Base-by-base conservation (phyloP, 768 basidiomycete species). In the Nidularia pulvinata region DNA sequence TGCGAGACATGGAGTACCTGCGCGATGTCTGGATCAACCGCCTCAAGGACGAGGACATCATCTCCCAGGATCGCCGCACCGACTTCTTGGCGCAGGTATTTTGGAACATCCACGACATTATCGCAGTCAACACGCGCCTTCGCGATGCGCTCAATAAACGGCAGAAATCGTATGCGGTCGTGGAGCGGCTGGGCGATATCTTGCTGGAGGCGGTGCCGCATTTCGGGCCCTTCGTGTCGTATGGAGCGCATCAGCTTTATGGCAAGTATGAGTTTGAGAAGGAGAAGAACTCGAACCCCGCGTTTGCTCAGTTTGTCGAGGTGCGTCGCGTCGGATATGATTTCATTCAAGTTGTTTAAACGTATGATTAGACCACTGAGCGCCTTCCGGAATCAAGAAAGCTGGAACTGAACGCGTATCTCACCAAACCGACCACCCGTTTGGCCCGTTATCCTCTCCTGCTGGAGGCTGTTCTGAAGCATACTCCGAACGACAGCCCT, bases 201-300 rank as follows among this genome's bases (percentile, higher is more conserved):
- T 80, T 98, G 25, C 72, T 93, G 45, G 95, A 98, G 33, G 74
- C 81, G 19, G 91, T 95, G 1, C 91, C 92, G 1, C 81, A 89
- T 64, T 97, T 99, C 61, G 83, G 77, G 7, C 97, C 97, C 1
- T 99, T 98, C 63, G 95, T 98, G 47, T 85, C 84, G 34, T 99
- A 98, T 63, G 97, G 96, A 44, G 87, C 94, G 7, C 96, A 98
- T 65, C 97, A 99, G 69, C 75, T 98, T 53, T 98, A 96, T 65
- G 97, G 97, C 10, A 99, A 98, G 71, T 98, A 93, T 67, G 95
- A 98, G 72, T 98, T 99, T 68, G 97, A 99, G 77, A 96, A 93
- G 79, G 97, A 98, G 79, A 98, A 98, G 77, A 86, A 81, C 52
- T 81, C 86, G 49, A 99, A 99, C 72, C 83, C 89, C 5, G 90